Evolutionary conservation across 768 basidiomycete genomes (phyloP).

Genomic region (Collybia nuda): DNA sequence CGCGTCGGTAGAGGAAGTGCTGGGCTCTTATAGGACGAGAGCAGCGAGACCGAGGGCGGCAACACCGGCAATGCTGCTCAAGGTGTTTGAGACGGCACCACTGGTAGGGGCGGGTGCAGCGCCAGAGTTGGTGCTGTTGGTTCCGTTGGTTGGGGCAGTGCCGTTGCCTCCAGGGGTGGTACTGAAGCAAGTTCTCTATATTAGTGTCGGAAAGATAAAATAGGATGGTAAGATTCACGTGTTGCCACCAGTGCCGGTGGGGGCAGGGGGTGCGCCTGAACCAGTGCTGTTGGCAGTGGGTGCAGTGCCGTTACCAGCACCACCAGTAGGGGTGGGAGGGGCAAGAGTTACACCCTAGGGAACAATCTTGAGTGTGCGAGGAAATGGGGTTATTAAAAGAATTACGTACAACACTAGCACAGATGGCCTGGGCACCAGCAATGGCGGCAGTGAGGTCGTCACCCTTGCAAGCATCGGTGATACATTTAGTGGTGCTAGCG

Average conservation of each 20-base stretch:
- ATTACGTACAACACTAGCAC: constrained; percentile 47
- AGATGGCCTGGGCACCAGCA: constrained; percentile 37
- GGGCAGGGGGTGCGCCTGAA: too few relatives aligned
- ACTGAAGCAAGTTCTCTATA: background rate
- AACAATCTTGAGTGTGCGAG: too few relatives aligned
- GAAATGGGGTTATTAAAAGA: background rate
- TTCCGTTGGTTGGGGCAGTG: constrained; percentile 4
- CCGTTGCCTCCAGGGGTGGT: background rate
- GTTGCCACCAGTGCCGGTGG: constrained; percentile 7
- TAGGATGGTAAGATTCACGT: background rate
- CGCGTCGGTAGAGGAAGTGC: background rate
- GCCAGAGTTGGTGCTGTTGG: constrained; percentile 11
- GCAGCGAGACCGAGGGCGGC: constrained; percentile 44
- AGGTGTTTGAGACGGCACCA: constrained; percentile 22
- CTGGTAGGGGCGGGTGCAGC: constrained; percentile 11
- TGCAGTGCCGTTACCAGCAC: constrained; percentile 22
- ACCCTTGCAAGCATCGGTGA: constrained; percentile 43
- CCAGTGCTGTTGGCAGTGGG: constrained; percentile 9
- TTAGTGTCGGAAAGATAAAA: constrained; percentile 3
- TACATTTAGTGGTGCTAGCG: constrained; percentile 44
- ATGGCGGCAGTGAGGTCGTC: constrained; percentile 46
- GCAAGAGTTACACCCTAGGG: constrained; percentile 52
- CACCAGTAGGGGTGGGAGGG: too few relatives aligned
- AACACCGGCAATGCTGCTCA: constrained; percentile 37
- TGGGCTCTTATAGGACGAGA: constrained; percentile 37